Conservation (phyloP, 768 basidiomycete species). For the Podaxis sp. region DNA sequence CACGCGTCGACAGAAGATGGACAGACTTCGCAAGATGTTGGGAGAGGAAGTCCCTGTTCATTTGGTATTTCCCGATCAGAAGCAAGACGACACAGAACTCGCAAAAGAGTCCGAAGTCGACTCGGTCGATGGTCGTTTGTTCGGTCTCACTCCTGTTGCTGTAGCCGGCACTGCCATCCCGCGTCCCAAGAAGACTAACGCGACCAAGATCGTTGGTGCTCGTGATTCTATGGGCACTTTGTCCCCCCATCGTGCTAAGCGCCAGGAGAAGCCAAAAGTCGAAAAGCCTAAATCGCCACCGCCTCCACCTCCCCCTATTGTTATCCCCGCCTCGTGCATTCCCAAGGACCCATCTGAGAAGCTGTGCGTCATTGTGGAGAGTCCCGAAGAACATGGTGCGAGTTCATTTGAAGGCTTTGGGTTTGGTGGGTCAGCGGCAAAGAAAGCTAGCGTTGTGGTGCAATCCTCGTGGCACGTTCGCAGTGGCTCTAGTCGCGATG, state of each 20-base stretch:
- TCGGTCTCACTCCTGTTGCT: neutral
- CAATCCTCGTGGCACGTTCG: slow-evolving; percentile 12
- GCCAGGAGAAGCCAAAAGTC: slow-evolving; percentile 7
- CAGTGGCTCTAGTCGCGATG: slow-evolving; percentile 16
- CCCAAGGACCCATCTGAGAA: slow-evolving; percentile 17
- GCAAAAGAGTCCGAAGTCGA: neutral
- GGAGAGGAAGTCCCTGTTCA: slow-evolving; percentile 63
- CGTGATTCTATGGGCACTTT: slow-evolving; percentile 23
- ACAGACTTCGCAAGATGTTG: slow-evolving; percentile 57
- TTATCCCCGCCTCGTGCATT: slow-evolving; percentile 14
- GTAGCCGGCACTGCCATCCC: slow-evolving; percentile 6
- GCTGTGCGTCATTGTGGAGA: slow-evolving; percentile 34
- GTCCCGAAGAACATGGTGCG: slow-evolving; percentile 32
- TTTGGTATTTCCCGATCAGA: slow-evolving; percentile 51
- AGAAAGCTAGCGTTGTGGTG: neutral
- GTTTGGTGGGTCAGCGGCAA: slow-evolving; percentile 14
- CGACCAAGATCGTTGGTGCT: slow-evolving; percentile 21
- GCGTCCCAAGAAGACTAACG: slow-evolving; percentile 12
- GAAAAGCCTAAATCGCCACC: slow-evolving; percentile 15
- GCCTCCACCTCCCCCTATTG: slow-evolving; percentile 14
- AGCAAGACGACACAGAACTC: neutral
- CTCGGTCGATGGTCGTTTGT: neutral
- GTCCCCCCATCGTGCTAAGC: slow-evolving; percentile 10
- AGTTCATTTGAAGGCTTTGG: slow-evolving; percentile 28
- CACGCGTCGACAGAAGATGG: slow-evolving; percentile 59